Conservation (phyloP, 225 moss, liverwort and hornwort species). For the Straminergon stramineum region DNA sequence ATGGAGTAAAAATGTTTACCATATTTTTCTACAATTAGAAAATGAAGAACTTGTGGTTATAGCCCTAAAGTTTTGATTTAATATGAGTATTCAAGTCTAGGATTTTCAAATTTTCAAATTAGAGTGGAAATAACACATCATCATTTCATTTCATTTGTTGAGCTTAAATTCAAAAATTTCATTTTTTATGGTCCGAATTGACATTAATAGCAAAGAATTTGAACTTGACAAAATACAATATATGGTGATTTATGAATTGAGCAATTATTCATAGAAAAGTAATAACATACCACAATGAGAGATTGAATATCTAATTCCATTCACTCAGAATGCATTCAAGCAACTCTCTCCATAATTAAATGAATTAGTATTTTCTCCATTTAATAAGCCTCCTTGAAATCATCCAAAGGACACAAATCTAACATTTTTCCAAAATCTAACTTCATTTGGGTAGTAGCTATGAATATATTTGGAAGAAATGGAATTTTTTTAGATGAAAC, state of each 20-base stretch:
- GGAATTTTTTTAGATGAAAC: neutral
- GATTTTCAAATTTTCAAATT: neutral
- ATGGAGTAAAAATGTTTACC: neutral
- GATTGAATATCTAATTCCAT: neutral
- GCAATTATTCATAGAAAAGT: neutral
- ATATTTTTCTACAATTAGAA: neutral
- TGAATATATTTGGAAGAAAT: neutral
- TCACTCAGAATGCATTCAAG: neutral
- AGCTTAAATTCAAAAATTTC: neutral
- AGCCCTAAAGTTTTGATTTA: neutral
- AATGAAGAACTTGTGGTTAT: rapidly evolving
- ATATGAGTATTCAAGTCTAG: neutral
- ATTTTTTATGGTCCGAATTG: neutral
- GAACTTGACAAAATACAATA: neutral
- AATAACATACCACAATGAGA: neutral
- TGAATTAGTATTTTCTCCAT: neutral
- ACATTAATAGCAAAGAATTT: neutral
- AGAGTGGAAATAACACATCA: neutral
- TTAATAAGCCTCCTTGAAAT: neutral
- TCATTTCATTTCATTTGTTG: neutral
- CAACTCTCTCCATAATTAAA: neutral
- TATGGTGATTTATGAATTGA: neutral
- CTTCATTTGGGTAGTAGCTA: neutral
- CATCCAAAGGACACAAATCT: neutral
- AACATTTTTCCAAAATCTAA: neutral